Evolutionary conservation across 2,329 filamentous ascomycete genomes (phyloP).

Genomic region (Colletotrichum ledebouriae): DNA sequence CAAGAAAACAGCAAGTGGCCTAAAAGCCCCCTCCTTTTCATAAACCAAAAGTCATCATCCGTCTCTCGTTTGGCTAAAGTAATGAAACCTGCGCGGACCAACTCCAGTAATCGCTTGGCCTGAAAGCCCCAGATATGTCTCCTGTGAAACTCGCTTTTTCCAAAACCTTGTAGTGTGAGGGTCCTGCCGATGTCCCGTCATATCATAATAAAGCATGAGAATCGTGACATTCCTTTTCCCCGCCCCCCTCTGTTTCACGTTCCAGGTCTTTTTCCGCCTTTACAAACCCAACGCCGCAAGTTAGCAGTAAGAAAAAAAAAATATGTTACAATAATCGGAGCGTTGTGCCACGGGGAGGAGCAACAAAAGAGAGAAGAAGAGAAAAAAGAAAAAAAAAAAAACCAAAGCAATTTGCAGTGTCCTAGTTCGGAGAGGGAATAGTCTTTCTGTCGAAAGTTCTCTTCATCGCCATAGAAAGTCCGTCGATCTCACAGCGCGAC

Average conservation of each 20-base stretch:
- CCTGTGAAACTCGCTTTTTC: not conserved
- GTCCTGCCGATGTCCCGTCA: slow-evolving; percentile 2
- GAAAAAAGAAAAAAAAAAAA: too few relatives aligned
- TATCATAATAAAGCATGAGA: slow-evolving; percentile 20
- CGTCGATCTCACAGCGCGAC: slow-evolving; percentile 26
- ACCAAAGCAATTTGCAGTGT: not conserved
- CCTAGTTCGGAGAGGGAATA: too few relatives aligned
- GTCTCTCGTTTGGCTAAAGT: too few relatives aligned
- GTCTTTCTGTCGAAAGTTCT: too few relatives aligned
- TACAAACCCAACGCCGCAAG: not conserved
- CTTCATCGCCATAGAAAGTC: slow-evolving; percentile 35
- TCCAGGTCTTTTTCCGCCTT: not conserved
- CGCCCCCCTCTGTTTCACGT: not conserved
- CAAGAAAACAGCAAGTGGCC: too few relatives aligned
- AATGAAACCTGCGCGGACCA: not conserved
- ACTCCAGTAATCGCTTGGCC: not conserved
- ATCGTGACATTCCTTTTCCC: not conserved
- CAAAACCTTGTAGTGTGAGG: not conserved
- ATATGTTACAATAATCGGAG: not conserved
- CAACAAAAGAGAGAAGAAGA: not conserved
- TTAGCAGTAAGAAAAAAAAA: not conserved
- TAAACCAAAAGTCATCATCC: not conserved
- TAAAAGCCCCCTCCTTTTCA: not conserved
- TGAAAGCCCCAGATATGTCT: slow-evolving; percentile 1
- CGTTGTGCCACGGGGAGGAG: not conserved